phyloP scores from a whole-genome alignment of 2,329 filamentous ascomycete species.

The Amauroascus verrucosus region DNA sequence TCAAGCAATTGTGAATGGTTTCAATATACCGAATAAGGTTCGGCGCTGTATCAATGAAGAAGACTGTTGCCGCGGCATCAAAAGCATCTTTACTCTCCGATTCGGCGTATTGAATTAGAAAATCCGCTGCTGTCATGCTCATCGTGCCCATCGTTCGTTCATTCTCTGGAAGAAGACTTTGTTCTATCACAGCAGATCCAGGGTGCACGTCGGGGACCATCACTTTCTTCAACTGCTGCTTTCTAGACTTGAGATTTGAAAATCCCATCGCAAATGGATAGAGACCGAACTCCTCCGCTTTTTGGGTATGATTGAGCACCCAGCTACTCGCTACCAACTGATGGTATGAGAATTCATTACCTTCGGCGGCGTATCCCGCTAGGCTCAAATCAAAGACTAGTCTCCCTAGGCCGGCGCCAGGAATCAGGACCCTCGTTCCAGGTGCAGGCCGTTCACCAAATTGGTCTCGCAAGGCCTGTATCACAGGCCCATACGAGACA shows the following conservation, averaged over 20 bases:
- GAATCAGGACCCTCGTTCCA: slow-evolving; percentile 62
- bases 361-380: slow-evolving; percentile 64
- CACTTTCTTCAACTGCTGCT: slow-evolving; percentile 64
- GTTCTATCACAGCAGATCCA: slow-evolving; percentile 43
- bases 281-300: slow-evolving; percentile 56
- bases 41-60: slow-evolving; percentile 94
- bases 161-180: slow-evolving; percentile 16
- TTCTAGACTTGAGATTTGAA: slow-evolving; percentile 67
- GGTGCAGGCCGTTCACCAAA: slow-evolving; percentile 30
- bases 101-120: slow-evolving; percentile 71
- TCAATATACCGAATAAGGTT: slow-evolving; percentile 86
- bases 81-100: slow-evolving; percentile 53
- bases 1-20: slow-evolving; percentile 67
- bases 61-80: slow-evolving; percentile 78
- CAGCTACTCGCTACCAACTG: slow-evolving; percentile 75
- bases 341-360: slow-evolving; percentile 95
- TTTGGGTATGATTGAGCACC: slow-evolving; percentile 44
- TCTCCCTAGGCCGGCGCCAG: slow-evolving; percentile 78
- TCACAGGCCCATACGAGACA: slow-evolving; percentile 66
- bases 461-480: slow-evolving; percentile 50
- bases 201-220: slow-evolving; percentile 73
- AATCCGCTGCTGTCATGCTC: slow-evolving; percentile 90
- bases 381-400: slow-evolving; percentile 78
- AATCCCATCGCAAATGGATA: slow-evolving; percentile 82
- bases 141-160: slow-evolving; percentile 51